phyloP scores from a whole-genome alignment of 2,329 filamentous ascomycete genomes.

The Exophiala sp. region DNA sequence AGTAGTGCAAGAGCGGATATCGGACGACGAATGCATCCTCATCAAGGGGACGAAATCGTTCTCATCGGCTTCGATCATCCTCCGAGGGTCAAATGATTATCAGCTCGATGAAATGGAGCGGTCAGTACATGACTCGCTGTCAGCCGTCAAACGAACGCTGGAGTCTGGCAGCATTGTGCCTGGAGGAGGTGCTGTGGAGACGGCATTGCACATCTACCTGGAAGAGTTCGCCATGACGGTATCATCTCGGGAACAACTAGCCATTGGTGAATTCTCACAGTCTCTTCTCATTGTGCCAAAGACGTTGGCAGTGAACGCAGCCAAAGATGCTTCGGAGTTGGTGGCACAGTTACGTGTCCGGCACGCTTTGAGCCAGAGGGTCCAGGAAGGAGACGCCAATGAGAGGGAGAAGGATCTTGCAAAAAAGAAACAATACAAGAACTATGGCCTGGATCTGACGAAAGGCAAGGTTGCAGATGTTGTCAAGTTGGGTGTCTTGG shows the following conservation, averaged over 20 bases:
- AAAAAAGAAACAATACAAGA: slow-evolving; percentile 95
- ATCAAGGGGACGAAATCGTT: slow-evolving; percentile 93
- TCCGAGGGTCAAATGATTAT: slow-evolving; percentile 92
- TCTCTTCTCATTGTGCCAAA: slow-evolving; percentile 91
- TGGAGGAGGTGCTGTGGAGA: slow-evolving; percentile 93
- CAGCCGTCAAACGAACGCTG: slow-evolving; percentile 91
- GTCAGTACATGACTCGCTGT: slow-evolving; percentile 93
- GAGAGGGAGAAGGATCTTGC: slow-evolving; percentile 85
- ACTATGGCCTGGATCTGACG: slow-evolving; percentile 87
- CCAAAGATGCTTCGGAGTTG: slow-evolving; percentile 91
- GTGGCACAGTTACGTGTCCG: slow-evolving; percentile 91
- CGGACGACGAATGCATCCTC: slow-evolving; percentile 96
- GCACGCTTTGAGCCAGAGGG: slow-evolving; percentile 89
- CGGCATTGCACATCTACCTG: slow-evolving; percentile 97
- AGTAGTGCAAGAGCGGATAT: slow-evolving; percentile 96
- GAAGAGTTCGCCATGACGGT: slow-evolving; percentile 98
- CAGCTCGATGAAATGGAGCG: slow-evolving; percentile 98
- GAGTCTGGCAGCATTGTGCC: slow-evolving; percentile 96
- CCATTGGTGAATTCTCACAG: slow-evolving; percentile 95
- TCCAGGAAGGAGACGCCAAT: slow-evolving; percentile 67
- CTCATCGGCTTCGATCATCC: slow-evolving; percentile 90
- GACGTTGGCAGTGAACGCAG: slow-evolving; percentile 92
- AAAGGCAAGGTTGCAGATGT: slow-evolving; percentile 89
- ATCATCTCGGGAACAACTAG: slow-evolving; percentile 90
- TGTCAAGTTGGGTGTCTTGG: slow-evolving; percentile 89